A percentile compares a stretch with the other conserved stretches of the same genome.
phyloP scores from a whole-genome alignment of 371 early-diverging fungal genomes.

The Apophysomyces sp. region DNA sequence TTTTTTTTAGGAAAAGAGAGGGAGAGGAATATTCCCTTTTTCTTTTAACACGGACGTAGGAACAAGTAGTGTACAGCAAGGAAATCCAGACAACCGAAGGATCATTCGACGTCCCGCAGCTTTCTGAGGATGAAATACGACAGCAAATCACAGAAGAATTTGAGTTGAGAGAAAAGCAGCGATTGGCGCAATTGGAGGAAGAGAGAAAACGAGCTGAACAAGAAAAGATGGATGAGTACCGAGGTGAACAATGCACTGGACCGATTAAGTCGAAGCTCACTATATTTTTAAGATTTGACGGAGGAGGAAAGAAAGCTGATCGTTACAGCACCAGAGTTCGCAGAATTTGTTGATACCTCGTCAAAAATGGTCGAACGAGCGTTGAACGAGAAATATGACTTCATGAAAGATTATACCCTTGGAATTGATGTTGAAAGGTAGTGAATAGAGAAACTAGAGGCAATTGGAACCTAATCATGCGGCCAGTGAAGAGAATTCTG shows the following conservation, averaged over 20 bases:
- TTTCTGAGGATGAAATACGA: slow-evolving; percentile 63
- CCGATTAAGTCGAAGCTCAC: not conserved
- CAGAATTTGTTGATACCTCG: slow-evolving; percentile 83
- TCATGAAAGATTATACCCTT: slow-evolving; percentile 91
- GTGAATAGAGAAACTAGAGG: slow-evolving; percentile 2
- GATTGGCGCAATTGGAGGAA: slow-evolving; percentile 60
- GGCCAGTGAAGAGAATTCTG: slow-evolving; percentile 60
- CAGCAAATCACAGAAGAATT: slow-evolving; percentile 59
- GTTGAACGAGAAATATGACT: slow-evolving; percentile 87
- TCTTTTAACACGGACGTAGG: slow-evolving; percentile 57
- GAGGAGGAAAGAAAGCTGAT: slow-evolving; percentile 80
- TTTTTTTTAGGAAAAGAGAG: not conserved
- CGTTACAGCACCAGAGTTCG: slow-evolving; percentile 72
- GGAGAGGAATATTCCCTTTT: too few relatives aligned
- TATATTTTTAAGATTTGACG: slow-evolving; percentile 64
- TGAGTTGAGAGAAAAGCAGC: slow-evolving; percentile 59
- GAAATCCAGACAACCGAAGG: slow-evolving; percentile 83
- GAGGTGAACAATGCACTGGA: slow-evolving; percentile 20
- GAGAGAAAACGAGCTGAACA: slow-evolving; percentile 55
- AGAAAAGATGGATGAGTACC: slow-evolving; percentile 45
- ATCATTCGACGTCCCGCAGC: slow-evolving; percentile 56
- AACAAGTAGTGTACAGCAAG: slow-evolving; percentile 88
- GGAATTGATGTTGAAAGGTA: slow-evolving; percentile 63
- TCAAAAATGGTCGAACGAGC: slow-evolving; percentile 90
- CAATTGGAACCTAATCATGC: not conserved